Evolutionary conservation across 1,284 basidiomycete genomes (phyloP).

Genomic region (Melampsora americana): DNA sequence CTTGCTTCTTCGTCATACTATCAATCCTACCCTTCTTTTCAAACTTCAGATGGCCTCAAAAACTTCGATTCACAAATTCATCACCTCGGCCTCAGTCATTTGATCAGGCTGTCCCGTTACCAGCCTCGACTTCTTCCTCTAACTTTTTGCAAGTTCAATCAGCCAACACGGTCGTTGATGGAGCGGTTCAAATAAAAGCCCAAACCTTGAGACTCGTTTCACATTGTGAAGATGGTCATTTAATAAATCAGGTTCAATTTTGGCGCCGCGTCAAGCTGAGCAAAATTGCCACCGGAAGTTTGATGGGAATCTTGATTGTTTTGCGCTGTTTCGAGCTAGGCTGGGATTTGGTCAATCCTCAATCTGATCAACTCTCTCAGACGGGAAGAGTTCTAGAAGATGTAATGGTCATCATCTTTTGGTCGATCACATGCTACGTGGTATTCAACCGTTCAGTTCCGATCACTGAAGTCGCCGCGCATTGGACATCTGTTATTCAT

Average conservation of each 20-base stretch:
- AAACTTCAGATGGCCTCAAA: neutral
- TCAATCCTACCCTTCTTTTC: neutral
- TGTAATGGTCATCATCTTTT: neutral
- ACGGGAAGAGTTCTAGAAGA: neutral
- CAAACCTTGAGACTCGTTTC: neutral
- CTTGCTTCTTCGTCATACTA: neutral
- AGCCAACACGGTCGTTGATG: neutral
- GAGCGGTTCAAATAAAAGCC: neutral
- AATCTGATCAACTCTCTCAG: neutral
- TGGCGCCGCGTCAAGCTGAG: constrained; percentile 7
- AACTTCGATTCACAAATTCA: neutral
- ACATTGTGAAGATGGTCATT: constrained; percentile 7
- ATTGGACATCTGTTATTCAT: constrained; percentile 8
- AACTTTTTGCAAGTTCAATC: neutral
- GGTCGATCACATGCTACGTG: constrained; percentile 1
- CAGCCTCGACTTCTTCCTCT: neutral
- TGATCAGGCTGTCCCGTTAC: neutral
- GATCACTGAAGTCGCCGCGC: neutral
- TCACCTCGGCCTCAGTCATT: constrained; percentile 1
- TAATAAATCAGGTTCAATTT: neutral
- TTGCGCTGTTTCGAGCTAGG: neutral
- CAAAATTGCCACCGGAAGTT: neutral
- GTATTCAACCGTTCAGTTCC: neutral
- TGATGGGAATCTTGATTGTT: constrained; percentile 4
- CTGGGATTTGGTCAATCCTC: constrained; percentile 11